Conservation (phyloP, 345 rosid genomes). For the Adansonia digitata region DNA sequence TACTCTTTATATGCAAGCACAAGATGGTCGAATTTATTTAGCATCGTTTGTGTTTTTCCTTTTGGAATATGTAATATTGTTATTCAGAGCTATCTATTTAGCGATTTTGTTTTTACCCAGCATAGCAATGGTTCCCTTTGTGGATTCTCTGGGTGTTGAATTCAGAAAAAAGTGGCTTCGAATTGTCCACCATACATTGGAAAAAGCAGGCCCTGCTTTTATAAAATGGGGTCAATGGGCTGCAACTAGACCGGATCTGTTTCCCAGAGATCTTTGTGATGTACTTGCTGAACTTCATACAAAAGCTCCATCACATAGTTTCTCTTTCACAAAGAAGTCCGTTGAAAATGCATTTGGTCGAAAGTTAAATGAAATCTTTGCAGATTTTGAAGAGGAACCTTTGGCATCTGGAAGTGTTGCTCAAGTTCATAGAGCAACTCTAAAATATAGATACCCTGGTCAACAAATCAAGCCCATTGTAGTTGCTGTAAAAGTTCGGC, state of each 20-base stretch:
- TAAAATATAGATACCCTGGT: conserved; percentile 81
- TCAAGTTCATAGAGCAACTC: conserved; percentile 91
- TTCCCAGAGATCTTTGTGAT: conserved; percentile 79
- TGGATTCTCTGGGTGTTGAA: conserved; percentile 52
- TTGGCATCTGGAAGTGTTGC: conserved; percentile 98
- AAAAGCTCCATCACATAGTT: conserved; percentile 89
- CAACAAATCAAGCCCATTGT: conserved; percentile 60
- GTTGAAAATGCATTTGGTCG: conserved; percentile 94
- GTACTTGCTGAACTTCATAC: conserved; percentile 92
- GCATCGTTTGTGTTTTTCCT: conserved; percentile 43
- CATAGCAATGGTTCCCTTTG: conserved; percentile 73
- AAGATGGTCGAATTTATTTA: conserved; percentile 64
- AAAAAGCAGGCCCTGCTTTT: conserved; percentile 94
- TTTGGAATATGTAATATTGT: conserved; percentile 58
- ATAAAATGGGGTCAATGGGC: conserved; percentile 99
- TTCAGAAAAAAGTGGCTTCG: conserved; percentile 74
- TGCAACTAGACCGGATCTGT: conserved; percentile 95
- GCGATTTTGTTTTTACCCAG: conserved; percentile 70
- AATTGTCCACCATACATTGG: conserved; percentile 67
- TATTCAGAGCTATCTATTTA: conserved; percentile 68
- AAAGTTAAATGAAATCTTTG: conserved; percentile 75
- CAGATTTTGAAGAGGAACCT: conserved; percentile 82
- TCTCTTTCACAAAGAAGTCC: conserved; percentile 71
- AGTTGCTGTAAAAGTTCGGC: conserved; percentile 98
- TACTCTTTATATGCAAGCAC: conserved; percentile 63